phyloP scores from a whole-genome alignment of 2,329 filamentous ascomycete genomes.

The Colletotrichum echinochloae region DNA sequence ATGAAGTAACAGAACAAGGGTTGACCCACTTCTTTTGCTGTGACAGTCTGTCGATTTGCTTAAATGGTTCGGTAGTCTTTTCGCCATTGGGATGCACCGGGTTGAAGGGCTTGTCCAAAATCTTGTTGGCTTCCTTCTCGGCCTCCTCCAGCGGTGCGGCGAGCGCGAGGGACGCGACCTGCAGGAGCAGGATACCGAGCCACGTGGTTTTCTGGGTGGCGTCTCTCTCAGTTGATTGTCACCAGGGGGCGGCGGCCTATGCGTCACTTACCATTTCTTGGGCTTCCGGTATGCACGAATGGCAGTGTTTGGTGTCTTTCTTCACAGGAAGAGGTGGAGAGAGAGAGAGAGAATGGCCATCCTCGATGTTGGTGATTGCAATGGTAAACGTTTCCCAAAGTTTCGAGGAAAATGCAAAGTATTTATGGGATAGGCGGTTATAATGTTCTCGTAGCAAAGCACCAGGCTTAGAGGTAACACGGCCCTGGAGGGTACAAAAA shows the following conservation, averaged over 20 bases:
- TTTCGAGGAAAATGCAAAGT: neutral
- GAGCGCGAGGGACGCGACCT: neutral
- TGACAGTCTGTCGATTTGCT: too few relatives aligned
- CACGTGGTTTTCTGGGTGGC: neutral
- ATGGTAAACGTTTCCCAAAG: too few relatives aligned
- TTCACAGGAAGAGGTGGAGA: too few relatives aligned
- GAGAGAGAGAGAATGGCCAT: neutral
- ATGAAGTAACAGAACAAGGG: too few relatives aligned
- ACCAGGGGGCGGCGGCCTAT: too few relatives aligned
- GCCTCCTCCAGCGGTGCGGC: neutral
- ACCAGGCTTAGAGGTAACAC: neutral
- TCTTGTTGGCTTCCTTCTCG: neutral
- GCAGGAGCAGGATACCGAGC: neutral
- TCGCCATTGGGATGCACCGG: neutral
- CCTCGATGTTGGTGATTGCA: too few relatives aligned
- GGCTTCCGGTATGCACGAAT: neutral
- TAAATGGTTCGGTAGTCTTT: neutral
- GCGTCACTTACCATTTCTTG: neutral
- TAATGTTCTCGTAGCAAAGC: neutral
- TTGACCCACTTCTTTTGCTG: too few relatives aligned
- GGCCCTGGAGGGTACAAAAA: too few relatives aligned
- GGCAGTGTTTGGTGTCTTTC: neutral
- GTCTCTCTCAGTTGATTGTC: neutral
- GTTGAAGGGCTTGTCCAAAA: neutral
- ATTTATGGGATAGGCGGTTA: neutral